Percentiles rank a stretch among this genome's conserved stretches.
Evolutionary conservation across 2,329 filamentous ascomycete genomes (phyloP).

Genomic region (Claviceps sp.): DNA sequence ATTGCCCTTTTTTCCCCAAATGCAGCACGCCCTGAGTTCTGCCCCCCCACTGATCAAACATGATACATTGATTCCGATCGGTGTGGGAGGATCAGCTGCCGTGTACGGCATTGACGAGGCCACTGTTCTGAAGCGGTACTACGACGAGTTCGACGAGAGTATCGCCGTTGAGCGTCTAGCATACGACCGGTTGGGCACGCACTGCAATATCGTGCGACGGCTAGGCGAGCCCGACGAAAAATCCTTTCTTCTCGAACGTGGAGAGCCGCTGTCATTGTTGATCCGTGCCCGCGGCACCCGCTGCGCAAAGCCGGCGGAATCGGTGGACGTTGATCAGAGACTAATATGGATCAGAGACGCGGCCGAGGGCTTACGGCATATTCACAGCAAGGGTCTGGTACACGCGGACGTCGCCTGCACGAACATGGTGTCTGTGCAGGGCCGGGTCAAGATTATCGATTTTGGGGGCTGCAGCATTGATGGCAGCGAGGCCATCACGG

Average conservation of each 20-base stretch:
- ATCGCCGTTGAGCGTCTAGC: slow-evolving; percentile 3
- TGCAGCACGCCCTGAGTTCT: too few species aligned
- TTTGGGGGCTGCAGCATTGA: slow-evolving; percentile 5
- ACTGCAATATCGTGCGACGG: slow-evolving; percentile 3
- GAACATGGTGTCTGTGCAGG: slow-evolving; percentile 3
- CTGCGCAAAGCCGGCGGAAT: too few species aligned
- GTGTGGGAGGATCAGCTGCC: slow-evolving; percentile 1
- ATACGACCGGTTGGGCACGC: slow-evolving; percentile 3
- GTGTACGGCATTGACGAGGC: slow-evolving; percentile 5
- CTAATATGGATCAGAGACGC: slow-evolving; percentile 2
- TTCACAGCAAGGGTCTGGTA: slow-evolving; percentile 3
- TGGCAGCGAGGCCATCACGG: slow-evolving; percentile 2
- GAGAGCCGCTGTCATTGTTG: neutral
- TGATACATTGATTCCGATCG: slow-evolving; percentile 1
- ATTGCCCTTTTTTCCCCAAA: too few species aligned
- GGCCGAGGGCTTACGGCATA: slow-evolving; percentile 1
- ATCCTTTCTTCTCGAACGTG: slow-evolving; percentile 5
- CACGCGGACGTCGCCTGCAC: slow-evolving; percentile 5
- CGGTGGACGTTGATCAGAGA: slow-evolving; percentile 1
- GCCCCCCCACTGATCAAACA: neutral
- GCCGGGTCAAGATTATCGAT: slow-evolving; percentile 4
- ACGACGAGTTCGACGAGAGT: slow-evolving; percentile 2
- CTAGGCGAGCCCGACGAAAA: slow-evolving; percentile 1
- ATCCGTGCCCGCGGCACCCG: neutral
- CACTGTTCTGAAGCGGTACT: slow-evolving; percentile 5